Evolutionary conservation across 2,329 filamentous ascomycete genomes (phyloP).

Genomic region (Cladophialophora bantiana): DNA sequence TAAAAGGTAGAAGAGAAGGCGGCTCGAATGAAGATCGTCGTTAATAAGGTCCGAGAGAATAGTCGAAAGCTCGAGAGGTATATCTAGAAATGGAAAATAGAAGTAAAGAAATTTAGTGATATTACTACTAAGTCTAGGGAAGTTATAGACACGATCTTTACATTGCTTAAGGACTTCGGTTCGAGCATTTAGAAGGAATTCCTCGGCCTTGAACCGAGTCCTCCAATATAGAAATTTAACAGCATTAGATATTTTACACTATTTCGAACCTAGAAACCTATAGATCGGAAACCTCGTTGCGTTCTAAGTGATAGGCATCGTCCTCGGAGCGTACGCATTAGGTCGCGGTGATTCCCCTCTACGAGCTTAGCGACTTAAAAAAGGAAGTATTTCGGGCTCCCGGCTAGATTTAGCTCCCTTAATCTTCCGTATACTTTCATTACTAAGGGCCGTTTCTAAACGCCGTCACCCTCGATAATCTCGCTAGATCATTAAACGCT

Average conservation of each 20-base stretch:
- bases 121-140: constrained; percentile 24
- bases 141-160: constrained; percentile 25
- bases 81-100: constrained; percentile 24
- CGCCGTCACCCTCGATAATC: constrained; percentile 16
- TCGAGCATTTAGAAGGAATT: constrained; percentile 22
- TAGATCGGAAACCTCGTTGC: no score
- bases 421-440: constrained; percentile 25
- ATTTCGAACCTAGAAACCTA: constrained; percentile 19
- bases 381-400: constrained; percentile 18
- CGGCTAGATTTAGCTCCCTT: constrained; percentile 18
- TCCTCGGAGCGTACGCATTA: no score
- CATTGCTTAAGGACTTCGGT: constrained; percentile 28
- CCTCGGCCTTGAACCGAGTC: constrained; percentile 20
- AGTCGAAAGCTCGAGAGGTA: constrained; percentile 25
- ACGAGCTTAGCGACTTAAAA: constrained; percentile 21
- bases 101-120: constrained; percentile 24
- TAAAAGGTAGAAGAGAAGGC: constrained; percentile 26
- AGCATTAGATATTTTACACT: constrained; percentile 21
- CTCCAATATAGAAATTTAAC: constrained; percentile 22
- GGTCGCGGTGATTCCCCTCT: constrained; percentile 20
- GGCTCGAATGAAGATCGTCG: constrained; percentile 25
- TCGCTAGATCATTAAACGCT: constrained; percentile 10
- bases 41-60: constrained; percentile 21
- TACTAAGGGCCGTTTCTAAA: constrained; percentile 14
- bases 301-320: no score